Conservation (phyloP, 768 basidiomycete genomes). For the Pholiota conissans region DNA sequence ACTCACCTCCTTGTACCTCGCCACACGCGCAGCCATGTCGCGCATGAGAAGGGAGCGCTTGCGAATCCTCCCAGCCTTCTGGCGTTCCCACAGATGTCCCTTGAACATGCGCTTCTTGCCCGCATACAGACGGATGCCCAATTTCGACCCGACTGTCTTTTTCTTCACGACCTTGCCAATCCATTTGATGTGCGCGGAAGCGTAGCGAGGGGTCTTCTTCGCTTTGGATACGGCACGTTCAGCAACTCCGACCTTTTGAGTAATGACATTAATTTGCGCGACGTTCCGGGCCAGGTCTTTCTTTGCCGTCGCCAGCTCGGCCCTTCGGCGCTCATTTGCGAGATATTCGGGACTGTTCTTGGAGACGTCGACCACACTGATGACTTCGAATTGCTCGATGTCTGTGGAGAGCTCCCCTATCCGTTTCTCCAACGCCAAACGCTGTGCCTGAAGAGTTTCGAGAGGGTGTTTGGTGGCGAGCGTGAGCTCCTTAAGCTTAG, state of each 20-base stretch:
- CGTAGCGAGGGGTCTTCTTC: background rate
- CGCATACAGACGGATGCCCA: constrained; percentile 68
- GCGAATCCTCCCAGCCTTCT: constrained; percentile 43
- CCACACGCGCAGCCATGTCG: constrained; percentile 68
- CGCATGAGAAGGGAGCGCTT: constrained; percentile 60
- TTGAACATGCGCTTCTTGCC: constrained; percentile 88
- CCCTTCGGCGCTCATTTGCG: background rate
- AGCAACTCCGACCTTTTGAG: background rate
- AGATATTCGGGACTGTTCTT: background rate
- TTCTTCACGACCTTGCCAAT: constrained; percentile 43
- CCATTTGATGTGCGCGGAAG: constrained; percentile 35
- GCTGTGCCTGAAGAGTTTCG: background rate
- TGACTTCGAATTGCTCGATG: constrained; percentile 1
- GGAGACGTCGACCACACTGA: background rate
- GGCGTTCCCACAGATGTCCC: constrained; percentile 86
- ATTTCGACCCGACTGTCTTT: constrained; percentile 46
- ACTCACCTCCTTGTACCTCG: constrained; percentile 65
- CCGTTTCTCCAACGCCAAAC: background rate
- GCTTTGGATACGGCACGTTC: background rate
- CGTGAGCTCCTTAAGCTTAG: constrained; percentile 1
- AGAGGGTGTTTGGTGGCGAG: background rate
- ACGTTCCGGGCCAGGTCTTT: background rate
- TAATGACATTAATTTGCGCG: background rate
- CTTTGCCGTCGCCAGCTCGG: background rate
- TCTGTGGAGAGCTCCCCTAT: background rate